Evolutionary conservation across 352 stramenopile species (phyloP).

Genomic region (Pythium diclinum): DNA sequence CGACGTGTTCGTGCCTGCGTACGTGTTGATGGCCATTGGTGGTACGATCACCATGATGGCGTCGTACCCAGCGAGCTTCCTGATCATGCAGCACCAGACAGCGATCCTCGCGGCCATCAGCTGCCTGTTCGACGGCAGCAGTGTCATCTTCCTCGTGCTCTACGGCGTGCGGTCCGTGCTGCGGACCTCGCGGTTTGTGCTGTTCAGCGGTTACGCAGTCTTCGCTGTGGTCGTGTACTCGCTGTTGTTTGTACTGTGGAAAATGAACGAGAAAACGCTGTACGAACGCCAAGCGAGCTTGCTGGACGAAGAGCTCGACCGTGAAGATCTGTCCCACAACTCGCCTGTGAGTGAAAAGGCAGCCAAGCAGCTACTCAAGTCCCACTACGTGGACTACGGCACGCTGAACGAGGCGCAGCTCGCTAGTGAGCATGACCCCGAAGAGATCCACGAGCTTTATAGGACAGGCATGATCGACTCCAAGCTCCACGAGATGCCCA

Average conservation of each 20-base stretch:
- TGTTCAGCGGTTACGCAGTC: slow-evolving; percentile 42
- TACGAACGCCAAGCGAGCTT: slow-evolving; percentile 12
- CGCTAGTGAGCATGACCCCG: slow-evolving; percentile 10
- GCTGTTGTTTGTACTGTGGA: slow-evolving; percentile 69
- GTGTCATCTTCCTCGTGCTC: slow-evolving; percentile 35
- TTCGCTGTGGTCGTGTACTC: slow-evolving; percentile 50
- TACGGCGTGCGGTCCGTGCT: slow-evolving; percentile 32
- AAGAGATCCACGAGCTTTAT: slow-evolving; percentile 31
- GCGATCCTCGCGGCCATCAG: slow-evolving; percentile 43
- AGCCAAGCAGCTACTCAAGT: slow-evolving; percentile 27
- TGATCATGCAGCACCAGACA: slow-evolving; percentile 39
- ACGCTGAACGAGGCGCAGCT: slow-evolving; percentile 24
- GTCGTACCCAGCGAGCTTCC: slow-evolving; percentile 40
- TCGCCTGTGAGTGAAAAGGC: slow-evolving; percentile 28
- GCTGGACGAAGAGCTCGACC: not conserved
- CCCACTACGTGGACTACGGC: slow-evolving; percentile 28
- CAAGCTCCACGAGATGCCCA: slow-evolving; percentile 44
- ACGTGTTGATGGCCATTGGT: slow-evolving; percentile 33
- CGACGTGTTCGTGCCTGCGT: slow-evolving; percentile 44
- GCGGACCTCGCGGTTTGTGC: slow-evolving; percentile 21
- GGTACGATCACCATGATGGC: slow-evolving; percentile 48
- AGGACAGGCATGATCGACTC: slow-evolving; percentile 30
- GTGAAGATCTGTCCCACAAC: slow-evolving; percentile 14
- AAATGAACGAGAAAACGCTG: slow-evolving; percentile 62
- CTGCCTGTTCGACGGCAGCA: slow-evolving; percentile 45